Base-by-base conservation (phyloP, 345 rosid species). In the Murraya koenigii region DNA sequence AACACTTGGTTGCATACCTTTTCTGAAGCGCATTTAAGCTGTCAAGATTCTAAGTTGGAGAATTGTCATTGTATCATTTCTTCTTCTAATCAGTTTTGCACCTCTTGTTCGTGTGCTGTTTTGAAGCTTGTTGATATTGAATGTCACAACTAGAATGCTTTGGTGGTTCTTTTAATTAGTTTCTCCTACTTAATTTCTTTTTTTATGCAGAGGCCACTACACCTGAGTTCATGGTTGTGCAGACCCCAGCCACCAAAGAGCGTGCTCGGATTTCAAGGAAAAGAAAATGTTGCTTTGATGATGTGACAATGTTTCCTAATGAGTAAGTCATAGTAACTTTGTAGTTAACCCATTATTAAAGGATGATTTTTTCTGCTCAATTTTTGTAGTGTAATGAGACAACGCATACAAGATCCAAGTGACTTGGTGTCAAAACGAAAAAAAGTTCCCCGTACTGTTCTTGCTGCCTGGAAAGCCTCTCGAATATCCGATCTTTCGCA, bases 221-320 rank as follows among this genome's bases (percentile, higher is more conserved):
- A 33, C 93, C 83, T 1, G 87, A 85, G 66, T 80, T 84, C 76
- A 75, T 79, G 66, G 70, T 83, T 82, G 80, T 95, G 71, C 86
- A 74, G 69, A 93, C 96, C 1, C 96, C 97, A 32, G 88, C 91
- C 52, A 68, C 84, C 30, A 91, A 82, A 85, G 98, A 95, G 82
- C 76, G 74, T 79, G 64, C 82, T 66, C 88, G 77, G 74, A 49
- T 58, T 78, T 74, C 76, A 66, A 83, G 87, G 82, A 91, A 91
- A 81, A 83, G 94, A 72, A 91, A 88, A 79, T 90, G 91, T 81
- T 32, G 88, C 41, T 80, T 79, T 44, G 99, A 95, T 80, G 89
- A 90, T 58, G 75, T 80, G 65, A 80, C 85, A 26, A 77, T 88
- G 59, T 84, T 92, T 82, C 87, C 97, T 28, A 95, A 86, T 80